Evolutionary conservation across 192 early-diverging fungal genomes (phyloP).

Genomic region (Umbelopsis ramanniana): DNA sequence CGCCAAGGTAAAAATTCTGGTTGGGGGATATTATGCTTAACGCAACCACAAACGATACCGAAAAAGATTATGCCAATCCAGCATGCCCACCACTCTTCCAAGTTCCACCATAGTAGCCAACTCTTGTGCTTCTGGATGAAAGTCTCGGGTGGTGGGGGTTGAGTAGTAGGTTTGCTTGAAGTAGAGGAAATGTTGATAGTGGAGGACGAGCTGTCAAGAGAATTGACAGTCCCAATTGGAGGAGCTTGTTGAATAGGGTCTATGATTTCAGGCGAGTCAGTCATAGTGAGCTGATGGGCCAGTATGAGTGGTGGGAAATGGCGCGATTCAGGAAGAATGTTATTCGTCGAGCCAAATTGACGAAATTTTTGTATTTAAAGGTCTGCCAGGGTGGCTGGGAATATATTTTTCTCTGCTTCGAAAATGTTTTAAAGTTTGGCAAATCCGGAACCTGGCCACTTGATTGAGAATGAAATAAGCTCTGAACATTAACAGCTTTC

Average conservation of each 20-base stretch:
- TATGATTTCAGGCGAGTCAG: not conserved
- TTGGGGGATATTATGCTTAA: conserved; percentile 45
- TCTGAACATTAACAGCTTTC: no score
- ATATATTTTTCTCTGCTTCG: no score
- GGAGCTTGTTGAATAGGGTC: not conserved
- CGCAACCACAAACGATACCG: conserved; percentile 44
- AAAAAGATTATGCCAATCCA: conserved; percentile 61
- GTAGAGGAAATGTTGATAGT: not conserved
- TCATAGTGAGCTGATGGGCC: not conserved
- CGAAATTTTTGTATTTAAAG: not conserved
- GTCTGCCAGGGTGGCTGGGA: not conserved
- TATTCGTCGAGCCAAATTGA: conserved; percentile 1
- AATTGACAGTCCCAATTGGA: conserved; percentile 7
- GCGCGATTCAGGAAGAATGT: not conserved
- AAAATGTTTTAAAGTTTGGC: not conserved
- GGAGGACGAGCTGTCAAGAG: conserved; percentile 7
- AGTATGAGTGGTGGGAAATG: conserved; percentile 8
- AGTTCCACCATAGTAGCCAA: conserved; percentile 58
- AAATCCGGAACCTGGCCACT: not conserved
- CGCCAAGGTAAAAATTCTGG: conserved; percentile 49
- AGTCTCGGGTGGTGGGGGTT: not conserved
- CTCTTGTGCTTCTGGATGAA: conserved; percentile 13
- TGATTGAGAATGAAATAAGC: not conserved
- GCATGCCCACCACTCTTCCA: conserved; percentile 61
- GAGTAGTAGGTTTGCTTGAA: not conserved